Percentiles rank a stretch among this genome's conserved stretches.
Evolutionary conservation across 2,329 filamentous ascomycete species (phyloP).

Genomic region (Nothophoma quercina): DNA sequence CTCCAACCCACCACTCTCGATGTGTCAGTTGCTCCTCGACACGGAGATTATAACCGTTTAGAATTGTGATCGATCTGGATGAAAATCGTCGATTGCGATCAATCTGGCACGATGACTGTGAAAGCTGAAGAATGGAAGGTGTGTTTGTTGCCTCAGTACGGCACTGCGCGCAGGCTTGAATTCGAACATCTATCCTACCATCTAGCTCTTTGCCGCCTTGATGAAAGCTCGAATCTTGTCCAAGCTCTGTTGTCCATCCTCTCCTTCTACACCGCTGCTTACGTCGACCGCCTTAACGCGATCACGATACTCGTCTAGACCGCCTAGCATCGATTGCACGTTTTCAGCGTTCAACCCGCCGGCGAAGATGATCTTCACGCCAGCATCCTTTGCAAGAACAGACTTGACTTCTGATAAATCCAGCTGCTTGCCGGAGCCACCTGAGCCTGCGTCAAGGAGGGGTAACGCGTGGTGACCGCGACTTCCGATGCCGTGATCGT

Average conservation of each 20-base stretch:
- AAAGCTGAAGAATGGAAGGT: background rate
- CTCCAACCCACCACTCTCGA: too few relatives aligned
- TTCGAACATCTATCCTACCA: conserved; percentile 7
- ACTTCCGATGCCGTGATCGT: conserved; percentile 72
- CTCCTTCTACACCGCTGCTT: conserved; percentile 84
- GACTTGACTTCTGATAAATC: conserved; percentile 74
- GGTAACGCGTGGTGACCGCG: conserved; percentile 85
- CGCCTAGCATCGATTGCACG: conserved; percentile 70
- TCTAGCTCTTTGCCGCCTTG: conserved; percentile 65
- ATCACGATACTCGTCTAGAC: conserved; percentile 65
- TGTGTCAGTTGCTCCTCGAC: too few relatives aligned
- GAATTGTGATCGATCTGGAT: too few relatives aligned
- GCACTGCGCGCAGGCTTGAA: background rate
- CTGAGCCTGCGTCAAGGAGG: conserved; percentile 85
- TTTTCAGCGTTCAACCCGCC: conserved; percentile 85
- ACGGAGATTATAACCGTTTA: too few relatives aligned
- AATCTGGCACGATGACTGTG: background rate
- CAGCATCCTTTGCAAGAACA: conserved; percentile 70
- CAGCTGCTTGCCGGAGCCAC: conserved; percentile 80
- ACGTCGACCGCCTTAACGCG: conserved; percentile 87
- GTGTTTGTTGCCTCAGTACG: background rate
- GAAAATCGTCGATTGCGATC: too few relatives aligned
- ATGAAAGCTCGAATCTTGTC: conserved; percentile 85
- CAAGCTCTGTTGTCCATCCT: conserved; percentile 77
- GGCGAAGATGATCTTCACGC: conserved; percentile 80